Evolutionary conservation across 768 basidiomycete genomes (phyloP).

Genomic region (Clathrus columnatus): DNA sequence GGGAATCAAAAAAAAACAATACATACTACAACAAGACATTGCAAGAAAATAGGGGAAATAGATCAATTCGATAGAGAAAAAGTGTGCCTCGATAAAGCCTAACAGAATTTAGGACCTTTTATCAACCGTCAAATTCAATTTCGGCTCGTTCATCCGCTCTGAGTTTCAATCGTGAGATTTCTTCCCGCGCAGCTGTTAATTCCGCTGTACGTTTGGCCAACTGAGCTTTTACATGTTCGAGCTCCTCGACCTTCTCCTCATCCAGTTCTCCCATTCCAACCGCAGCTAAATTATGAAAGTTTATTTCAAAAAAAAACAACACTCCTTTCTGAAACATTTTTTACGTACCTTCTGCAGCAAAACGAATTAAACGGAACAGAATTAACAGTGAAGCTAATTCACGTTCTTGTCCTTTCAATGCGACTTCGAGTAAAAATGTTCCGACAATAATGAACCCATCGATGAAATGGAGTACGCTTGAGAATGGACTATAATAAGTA

Average conservation of each 20-base stretch:
- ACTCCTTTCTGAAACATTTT: slow-evolving; percentile 26
- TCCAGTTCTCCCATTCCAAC: slow-evolving; percentile 66
- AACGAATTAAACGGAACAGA: slow-evolving; percentile 69
- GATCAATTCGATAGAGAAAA: neutral
- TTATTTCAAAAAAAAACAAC: slow-evolving; percentile 6
- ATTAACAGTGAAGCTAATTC: slow-evolving; percentile 67
- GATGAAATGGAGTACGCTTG: slow-evolving; percentile 57
- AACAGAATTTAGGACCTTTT: neutral
- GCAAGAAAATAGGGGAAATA: neutral
- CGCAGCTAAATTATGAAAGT: slow-evolving; percentile 42
- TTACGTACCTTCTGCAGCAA: slow-evolving; percentile 24
- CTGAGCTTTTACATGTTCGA: slow-evolving; percentile 40
- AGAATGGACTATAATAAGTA: slow-evolving; percentile 55
- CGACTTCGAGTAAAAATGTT: slow-evolving; percentile 67
- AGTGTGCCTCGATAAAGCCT: neutral
- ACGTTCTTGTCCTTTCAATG: slow-evolving; percentile 55
- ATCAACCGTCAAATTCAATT: neutral
- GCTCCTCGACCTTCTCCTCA: slow-evolving; percentile 42
- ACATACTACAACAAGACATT: neutral
- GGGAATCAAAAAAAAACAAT: neutral
- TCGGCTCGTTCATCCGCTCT: neutral
- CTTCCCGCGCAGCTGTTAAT: slow-evolving; percentile 37
- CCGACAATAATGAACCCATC: slow-evolving; percentile 63
- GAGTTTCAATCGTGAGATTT: slow-evolving; percentile 44
- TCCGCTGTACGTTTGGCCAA: slow-evolving; percentile 37